Evolutionary conservation across 495 filamentous ascomycete genomes (phyloP), one percentile per base, ranked within the genome.

Genomic region (Trichocladium antarcticum): DNA sequence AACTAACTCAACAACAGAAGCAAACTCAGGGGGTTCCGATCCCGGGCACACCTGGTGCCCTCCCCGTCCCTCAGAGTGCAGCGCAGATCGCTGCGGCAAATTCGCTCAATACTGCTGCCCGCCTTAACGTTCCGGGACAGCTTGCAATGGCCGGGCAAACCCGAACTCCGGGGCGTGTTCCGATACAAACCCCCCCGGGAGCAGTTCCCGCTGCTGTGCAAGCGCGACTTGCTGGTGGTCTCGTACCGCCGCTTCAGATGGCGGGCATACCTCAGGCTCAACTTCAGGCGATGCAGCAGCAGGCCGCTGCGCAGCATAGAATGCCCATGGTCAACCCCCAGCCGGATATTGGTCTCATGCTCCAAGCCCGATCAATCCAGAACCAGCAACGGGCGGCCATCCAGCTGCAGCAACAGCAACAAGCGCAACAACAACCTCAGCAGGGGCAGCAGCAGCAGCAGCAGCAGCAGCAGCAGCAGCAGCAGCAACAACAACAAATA

Each of bases 241-340:
- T 68, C 54, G 83, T 68, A 54, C 76, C 54, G 45, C 74, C 49
- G 67, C 76, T 84, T 63, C 73, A 73, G 21, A 77, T 83, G 71
- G 81, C 83, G 56, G 78, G 79, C 57, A 72, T 89, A 51, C 80
- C 83, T 38, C 85, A 81, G 36, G 80, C 81, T 28, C 86, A 93
- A 72, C 81, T 83, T 40, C 72, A 68, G 59, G 73, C 63, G 46
- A 73, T 75, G 56, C 78, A 70, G 61, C 24, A 27, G 8, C n/a
- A n/a, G n/a, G n/a, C n/a, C n/a, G 80, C 68, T 56, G 79, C 67
- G 55, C 79, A 74, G 64, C 66, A 77, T 35, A 67, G 81, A 12
- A 68, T 84, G 56, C 74, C 78, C 6, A 82, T 88, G 66, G 80
- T 76, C 10, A 80, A 74, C 48, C 47, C 76, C n/a, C 77, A 82